Percentiles rank a stretch among this genome's conserved stretches.
phyloP scores from a whole-genome alignment of 805 yeast species.

The Myxozyma lipomycoides region DNA sequence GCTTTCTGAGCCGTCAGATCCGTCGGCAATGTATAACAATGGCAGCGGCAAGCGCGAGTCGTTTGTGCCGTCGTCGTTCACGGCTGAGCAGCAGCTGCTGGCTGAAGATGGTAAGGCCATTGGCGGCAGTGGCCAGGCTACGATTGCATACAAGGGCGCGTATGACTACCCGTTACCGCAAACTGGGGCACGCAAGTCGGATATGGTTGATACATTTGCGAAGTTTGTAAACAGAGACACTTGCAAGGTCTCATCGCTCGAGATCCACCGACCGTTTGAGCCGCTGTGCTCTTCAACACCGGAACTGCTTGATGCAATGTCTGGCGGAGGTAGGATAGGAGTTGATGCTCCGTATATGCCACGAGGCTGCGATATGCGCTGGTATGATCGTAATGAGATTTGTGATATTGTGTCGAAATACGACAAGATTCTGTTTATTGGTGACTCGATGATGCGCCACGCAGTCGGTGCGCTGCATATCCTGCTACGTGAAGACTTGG shows the following conservation, averaged over 20 bases:
- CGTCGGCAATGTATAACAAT: neutral
- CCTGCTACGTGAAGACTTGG: conserved; percentile 26
- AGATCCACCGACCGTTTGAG: conserved; percentile 27
- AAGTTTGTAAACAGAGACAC: conserved; percentile 12
- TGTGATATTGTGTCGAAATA: conserved; percentile 19
- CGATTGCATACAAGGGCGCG: conserved; percentile 21
- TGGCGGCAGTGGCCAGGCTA: neutral
- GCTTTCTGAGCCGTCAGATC: neutral
- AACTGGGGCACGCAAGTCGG: conserved; percentile 7
- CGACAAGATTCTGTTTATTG: conserved; percentile 23
- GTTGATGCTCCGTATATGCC: conserved; percentile 29
- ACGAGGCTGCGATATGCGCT: conserved; percentile 28
- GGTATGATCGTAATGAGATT: conserved; percentile 24
- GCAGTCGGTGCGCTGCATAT: conserved; percentile 27
- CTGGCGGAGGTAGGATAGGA: conserved; percentile 27
- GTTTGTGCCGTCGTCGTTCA: neutral
- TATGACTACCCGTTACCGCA: conserved; percentile 19
- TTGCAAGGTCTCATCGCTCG: conserved; percentile 23
- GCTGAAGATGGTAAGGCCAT: neutral
- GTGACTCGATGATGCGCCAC: conserved; percentile 29
- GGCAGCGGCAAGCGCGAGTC: neutral
- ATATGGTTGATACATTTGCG: conserved; percentile 24
- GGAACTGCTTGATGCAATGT: conserved; percentile 22
- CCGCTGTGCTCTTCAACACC: conserved; percentile 20
- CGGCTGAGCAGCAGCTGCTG: neutral